Base-by-base conservation (phyloP, 768 basidiomycete species). In the Cantharellus anzutake region DNA sequence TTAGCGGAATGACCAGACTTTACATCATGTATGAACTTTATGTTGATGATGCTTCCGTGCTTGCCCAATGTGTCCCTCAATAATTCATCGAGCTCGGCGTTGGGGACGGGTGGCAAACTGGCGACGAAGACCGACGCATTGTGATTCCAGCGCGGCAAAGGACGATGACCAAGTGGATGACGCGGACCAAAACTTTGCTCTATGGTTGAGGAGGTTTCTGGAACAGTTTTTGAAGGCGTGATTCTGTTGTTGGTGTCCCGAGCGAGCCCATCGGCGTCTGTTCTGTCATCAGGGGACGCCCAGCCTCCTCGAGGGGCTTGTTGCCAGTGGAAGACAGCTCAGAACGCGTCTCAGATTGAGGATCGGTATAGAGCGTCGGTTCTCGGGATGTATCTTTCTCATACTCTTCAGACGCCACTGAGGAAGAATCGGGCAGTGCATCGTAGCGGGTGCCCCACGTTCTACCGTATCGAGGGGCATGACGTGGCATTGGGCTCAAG, bases 81-180 rank as follows among this genome's bases (percentile, higher is more conserved):
- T 67, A 81, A 71, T 57, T 72, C 71, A 20, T 76, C 72, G 50
- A 90, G 73, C 66, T 87, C 82, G 53, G 67, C 66, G 59, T 80
- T 79, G 59, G 85, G 82, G 41, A 86, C 74, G 64, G 80, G 77
- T 56, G 52, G 52, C 7, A 55, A 37, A 55, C 86, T 87, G 69
- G 88, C 87, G 61, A 89, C 82, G 69, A 90, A 90, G 65, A 90
- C 76, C 65, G 84, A 87, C 44, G 85, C 80, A 63, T 88, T 82
- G 67, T 55, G 52, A 37, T 14, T 60, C 42, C 48, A 34, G 48
- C 53, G 35, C 38, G 4, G 63, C 20, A n/a, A 34, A 56, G 20
- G 60, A 42, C 7, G 4, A 48, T 11, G 44, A 48, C 44, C 11
- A 48, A 29, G 44, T 11, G 20, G 20, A 29, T 29, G 20, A 29